Conservation (phyloP, 495 filamentous ascomycete genomes). For the Sabuloglossum arenarium region DNA sequence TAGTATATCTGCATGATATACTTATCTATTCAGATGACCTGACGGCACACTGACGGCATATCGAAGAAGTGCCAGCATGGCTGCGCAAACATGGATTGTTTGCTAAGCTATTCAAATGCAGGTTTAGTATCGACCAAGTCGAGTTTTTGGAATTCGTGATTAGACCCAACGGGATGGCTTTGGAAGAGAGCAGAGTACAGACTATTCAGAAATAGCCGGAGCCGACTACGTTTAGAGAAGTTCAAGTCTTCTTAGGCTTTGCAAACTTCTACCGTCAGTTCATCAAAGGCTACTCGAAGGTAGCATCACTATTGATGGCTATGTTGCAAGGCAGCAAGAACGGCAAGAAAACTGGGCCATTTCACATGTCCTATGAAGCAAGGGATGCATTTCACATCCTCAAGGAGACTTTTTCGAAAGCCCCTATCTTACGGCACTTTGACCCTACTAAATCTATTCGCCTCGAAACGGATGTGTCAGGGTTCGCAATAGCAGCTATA, state of each 20-base stretch:
- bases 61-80: not conserved
- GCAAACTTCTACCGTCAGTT: too few relatives aligned
- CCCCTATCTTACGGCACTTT: not conserved
- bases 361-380: not conserved
- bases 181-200: not conserved
- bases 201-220: not conserved
- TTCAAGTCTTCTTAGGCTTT: too few relatives aligned
- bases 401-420: not conserved
- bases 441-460: too few relatives aligned
- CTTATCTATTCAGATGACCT: not conserved
- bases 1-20: not conserved
- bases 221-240: not conserved
- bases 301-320: too few relatives aligned
- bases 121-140: not conserved
- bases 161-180: not conserved
- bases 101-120: constrained; percentile 1
- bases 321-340: not conserved
- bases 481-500: too few relatives aligned
- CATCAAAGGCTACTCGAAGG: too few relatives aligned
- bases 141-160: constrained; percentile 1
- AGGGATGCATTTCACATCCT: not conserved
- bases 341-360: not conserved
- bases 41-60: not conserved
- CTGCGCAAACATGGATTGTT: too few relatives aligned
- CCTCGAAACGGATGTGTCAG: too few relatives aligned